Percentiles rank a stretch among this genome's conserved stretches.
These are phyloP conservation scores for Metschnikowia rubicola DNA, from an alignment of 805 yeast genomes.

Conservation along the genomic window DNA sequence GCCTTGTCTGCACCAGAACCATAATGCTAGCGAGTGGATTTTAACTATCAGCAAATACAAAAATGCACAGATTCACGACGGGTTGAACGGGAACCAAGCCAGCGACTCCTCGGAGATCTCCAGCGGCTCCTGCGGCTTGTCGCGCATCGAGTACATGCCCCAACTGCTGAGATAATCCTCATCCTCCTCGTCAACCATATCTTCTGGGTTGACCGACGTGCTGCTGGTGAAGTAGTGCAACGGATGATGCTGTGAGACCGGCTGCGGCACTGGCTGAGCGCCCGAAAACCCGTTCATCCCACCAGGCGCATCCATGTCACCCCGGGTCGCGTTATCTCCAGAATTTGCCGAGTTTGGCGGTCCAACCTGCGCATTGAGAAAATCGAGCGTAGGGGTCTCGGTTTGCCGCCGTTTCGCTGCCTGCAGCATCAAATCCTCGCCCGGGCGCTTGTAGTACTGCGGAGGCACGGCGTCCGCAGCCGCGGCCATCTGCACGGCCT, in stretches of 20 bases:
- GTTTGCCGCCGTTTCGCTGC: slow-evolving; percentile 8
- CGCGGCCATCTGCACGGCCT: slow-evolving; percentile 39
- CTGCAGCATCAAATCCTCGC: slow-evolving; percentile 3
- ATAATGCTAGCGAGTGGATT: too few species aligned
- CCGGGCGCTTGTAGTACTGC: slow-evolving; percentile 8
- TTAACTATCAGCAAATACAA: too few species aligned
- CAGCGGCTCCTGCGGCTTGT: slow-evolving; percentile 17
- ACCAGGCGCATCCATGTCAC: too few species aligned
- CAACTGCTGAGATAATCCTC: slow-evolving; percentile 34
- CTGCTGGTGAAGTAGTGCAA: slow-evolving; percentile 31
- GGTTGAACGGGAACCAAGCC: slow-evolving; percentile 38
- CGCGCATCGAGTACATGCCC: slow-evolving; percentile 36
- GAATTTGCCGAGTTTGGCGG: too few species aligned
- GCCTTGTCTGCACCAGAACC: too few species aligned
- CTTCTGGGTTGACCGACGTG: slow-evolving; percentile 18
- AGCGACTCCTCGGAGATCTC: slow-evolving; percentile 8
- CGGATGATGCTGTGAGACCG: slow-evolving; percentile 56
- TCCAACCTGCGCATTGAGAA: too few species aligned
- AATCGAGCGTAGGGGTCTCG: slow-evolving; percentile 8
- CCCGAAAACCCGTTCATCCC: too few species aligned
- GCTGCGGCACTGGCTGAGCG: slow-evolving; percentile 18
- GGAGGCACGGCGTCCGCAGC: slow-evolving; percentile 22
- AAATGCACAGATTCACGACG: slow-evolving; percentile 21
- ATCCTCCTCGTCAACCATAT: slow-evolving; percentile 29
- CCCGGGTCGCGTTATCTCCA: too few species aligned